Percentiles rank a stretch among this genome's conserved stretches.
phyloP scores from a whole-genome alignment of 2,329 filamentous ascomycete species.

The Aspergillus chevalieri region DNA sequence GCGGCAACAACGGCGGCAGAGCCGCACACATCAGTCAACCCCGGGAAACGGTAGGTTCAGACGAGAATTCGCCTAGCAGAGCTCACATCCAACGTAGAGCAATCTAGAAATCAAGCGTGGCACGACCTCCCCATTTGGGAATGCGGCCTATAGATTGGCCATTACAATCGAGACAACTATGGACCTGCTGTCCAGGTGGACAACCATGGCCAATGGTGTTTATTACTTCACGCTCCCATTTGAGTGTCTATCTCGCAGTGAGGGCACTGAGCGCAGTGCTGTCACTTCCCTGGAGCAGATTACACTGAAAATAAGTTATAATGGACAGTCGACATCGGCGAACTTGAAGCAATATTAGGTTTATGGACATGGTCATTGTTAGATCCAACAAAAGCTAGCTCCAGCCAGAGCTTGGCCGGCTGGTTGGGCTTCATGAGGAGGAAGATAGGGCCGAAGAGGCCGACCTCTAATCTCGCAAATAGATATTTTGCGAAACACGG shows the following conservation, averaged over 20 bases:
- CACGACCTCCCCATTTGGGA: conserved; percentile 23
- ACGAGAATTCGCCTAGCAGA: conserved; percentile 18
- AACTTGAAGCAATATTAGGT: conserved; percentile 29
- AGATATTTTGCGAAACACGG: conserved; percentile 24
- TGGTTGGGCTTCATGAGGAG: conserved; percentile 15
- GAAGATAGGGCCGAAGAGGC: conserved; percentile 18
- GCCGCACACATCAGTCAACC: neutral
- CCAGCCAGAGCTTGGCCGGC: conserved; percentile 10
- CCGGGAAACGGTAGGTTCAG: conserved; percentile 11
- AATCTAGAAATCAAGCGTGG: conserved; percentile 14
- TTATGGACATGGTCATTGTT: conserved; percentile 28
- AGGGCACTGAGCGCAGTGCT: neutral
- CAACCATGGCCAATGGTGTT: neutral
- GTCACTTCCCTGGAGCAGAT: conserved; percentile 8
- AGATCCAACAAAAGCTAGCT: conserved; percentile 14
- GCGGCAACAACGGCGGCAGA: neutral
- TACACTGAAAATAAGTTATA: conserved; percentile 12
- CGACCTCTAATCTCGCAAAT: conserved; percentile 25
- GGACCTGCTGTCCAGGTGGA: conserved; percentile 22
- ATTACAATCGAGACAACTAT: conserved; percentile 23
- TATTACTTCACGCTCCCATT: conserved; percentile 16
- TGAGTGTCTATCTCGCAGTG: conserved; percentile 7
- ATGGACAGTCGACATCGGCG: conserved; percentile 19
- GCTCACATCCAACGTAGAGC: conserved; percentile 12
- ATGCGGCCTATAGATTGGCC: conserved; percentile 15